A percentile compares a stretch with the other conserved stretches of the same genome.
Evolutionary conservation across 1,284 basidiomycete genomes (phyloP).

Genomic region (Naganishia sp.): DNA sequence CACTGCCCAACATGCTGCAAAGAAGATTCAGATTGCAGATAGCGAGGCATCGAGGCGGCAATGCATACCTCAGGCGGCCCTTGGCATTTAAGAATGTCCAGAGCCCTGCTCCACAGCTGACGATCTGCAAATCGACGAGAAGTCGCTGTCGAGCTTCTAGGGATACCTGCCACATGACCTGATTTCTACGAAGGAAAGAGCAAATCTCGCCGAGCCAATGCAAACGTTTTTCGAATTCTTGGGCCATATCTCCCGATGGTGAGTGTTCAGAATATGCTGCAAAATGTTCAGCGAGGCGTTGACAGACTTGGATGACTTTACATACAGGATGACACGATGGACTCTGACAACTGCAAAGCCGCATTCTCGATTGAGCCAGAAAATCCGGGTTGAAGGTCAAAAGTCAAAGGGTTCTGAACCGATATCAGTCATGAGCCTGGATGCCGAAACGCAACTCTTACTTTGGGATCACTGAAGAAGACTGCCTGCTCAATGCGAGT

Average conservation of each 20-base stretch:
- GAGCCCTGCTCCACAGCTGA: conserved; percentile 76
- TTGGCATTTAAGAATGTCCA: conserved; percentile 79
- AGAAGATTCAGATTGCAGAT: conserved; percentile 39
- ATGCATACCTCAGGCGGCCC: conserved; percentile 52
- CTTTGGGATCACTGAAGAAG: conserved; percentile 57
- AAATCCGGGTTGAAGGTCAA: conserved; percentile 53
- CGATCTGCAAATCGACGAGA: conserved; percentile 82
- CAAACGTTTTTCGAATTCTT: conserved; percentile 74
- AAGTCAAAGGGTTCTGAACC: conserved; percentile 58
- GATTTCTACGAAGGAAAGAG: conserved; percentile 82
- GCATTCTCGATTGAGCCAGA: conserved; percentile 58
- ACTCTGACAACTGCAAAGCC: conserved; percentile 55
- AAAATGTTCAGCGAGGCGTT: background rate
- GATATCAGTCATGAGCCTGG: background rate
- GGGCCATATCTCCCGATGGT: conserved; percentile 74
- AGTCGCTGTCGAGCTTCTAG: conserved; percentile 61
- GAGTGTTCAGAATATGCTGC: conserved; percentile 72
- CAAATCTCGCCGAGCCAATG: conserved; percentile 78
- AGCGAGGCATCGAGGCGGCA: background rate
- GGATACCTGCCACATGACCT: conserved; percentile 67
- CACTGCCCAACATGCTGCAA: conserved; percentile 39
- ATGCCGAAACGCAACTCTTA: conserved; percentile 38
- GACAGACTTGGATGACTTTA: conserved; percentile 21
- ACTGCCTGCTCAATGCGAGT: conserved; percentile 60
- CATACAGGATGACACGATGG: conserved; percentile 53